Percentiles rank a stretch among this genome's conserved stretches.
phyloP scores from a whole-genome alignment of 2,329 filamentous ascomycete genomes.

The Chaetomium sp. region DNA sequence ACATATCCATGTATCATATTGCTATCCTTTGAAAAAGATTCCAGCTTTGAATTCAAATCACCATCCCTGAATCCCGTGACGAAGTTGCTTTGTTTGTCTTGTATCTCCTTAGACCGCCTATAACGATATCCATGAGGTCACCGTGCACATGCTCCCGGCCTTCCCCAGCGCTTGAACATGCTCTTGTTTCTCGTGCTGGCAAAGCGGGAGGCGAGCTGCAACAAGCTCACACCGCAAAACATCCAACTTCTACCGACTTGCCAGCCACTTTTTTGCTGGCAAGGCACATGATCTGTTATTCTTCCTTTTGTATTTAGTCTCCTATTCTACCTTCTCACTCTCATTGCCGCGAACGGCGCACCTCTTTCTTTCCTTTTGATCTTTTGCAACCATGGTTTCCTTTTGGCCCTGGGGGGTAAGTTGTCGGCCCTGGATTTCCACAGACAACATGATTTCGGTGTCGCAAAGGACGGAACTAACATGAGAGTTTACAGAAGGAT shows the following conservation, averaged over 20 bases:
- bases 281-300: background rate
- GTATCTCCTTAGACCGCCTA: slow-evolving; percentile 1
- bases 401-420: slow-evolving; percentile 61
- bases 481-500: slow-evolving; percentile 62
- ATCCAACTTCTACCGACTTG: background rate
- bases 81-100: no score
- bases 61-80: no score
- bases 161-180: background rate
- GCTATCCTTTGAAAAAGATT: no score
- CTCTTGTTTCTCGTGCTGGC: background rate
- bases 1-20: no score
- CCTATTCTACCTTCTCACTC: no score
- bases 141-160: slow-evolving; percentile 13
- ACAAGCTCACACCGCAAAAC: slow-evolving; percentile 1
- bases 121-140: slow-evolving; percentile 22
- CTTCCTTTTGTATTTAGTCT: background rate
- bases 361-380: background rate
- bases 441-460: background rate
- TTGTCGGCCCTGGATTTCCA: slow-evolving; percentile 2
- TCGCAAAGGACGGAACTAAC: background rate
- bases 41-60: no score
- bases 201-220: background rate
- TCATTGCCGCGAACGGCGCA: no score
- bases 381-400: slow-evolving; percentile 24
- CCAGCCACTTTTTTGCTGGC: background rate